These are phyloP conservation scores for Curvularia hawaiiensis DNA, from an alignment of 2,329 filamentous ascomycete species.

Conservation along the genomic window DNA sequence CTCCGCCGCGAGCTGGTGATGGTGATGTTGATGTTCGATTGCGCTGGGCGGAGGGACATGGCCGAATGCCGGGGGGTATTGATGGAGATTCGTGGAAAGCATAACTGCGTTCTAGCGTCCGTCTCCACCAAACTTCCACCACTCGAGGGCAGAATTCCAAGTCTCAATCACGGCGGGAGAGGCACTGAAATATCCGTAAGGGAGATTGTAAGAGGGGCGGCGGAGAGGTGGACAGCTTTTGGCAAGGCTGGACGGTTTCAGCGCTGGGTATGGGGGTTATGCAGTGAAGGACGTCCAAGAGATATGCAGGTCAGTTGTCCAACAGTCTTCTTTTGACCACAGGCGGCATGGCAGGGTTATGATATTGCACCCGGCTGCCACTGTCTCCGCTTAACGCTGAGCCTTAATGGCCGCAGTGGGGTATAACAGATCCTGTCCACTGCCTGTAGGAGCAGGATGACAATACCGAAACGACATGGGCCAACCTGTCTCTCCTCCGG, in stretches of 20 bases:
- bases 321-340: conserved; percentile 36
- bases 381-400: conserved; percentile 35
- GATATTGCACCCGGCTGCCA: conserved; percentile 44
- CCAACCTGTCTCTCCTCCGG: conserved; percentile 38
- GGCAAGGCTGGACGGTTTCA: conserved; percentile 24
- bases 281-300: conserved; percentile 36
- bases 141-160: conserved; percentile 23
- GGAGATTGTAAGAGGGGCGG: conserved; percentile 8
- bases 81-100: conserved; percentile 48
- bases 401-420: conserved; percentile 42
- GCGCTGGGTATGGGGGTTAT: conserved; percentile 36
- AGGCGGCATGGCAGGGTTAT: conserved; percentile 44
- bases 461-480: conserved; percentile 42
- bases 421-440: conserved; percentile 41
- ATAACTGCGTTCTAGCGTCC: conserved; percentile 39
- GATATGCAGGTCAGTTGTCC: conserved; percentile 40
- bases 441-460: conserved; percentile 42
- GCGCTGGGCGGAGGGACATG: conserved; percentile 59
- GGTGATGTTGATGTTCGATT: conserved; percentile 61
- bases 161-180: conserved; percentile 19
- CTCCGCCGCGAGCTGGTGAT: conserved; percentile 50
- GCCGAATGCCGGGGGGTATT: conserved; percentile 45
- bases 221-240: conserved; percentile 15
- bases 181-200: conserved; percentile 3
- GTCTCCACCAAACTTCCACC: conserved; percentile 40